Conservation (phyloP, 345 rosid genomes). For the Linum trigynum region DNA sequence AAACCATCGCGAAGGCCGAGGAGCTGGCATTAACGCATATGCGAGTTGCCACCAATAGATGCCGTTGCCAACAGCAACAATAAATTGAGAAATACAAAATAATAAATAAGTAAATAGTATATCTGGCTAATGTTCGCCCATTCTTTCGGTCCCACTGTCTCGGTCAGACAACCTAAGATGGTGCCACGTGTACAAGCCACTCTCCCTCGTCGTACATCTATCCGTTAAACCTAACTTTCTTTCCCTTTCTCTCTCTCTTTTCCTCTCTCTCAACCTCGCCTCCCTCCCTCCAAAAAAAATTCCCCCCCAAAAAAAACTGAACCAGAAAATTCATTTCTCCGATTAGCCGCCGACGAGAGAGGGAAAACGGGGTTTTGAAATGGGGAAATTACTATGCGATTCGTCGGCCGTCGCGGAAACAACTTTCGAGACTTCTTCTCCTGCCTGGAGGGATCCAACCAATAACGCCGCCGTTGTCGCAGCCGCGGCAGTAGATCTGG, state of each 20-base stretch:
- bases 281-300: constrained; percentile 9
- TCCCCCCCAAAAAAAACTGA: constrained; percentile 13
- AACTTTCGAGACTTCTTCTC: constrained; percentile 54
- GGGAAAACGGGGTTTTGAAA: constrained; percentile 10
- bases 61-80: no score
- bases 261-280: constrained; percentile 17
- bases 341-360: neutral
- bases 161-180: constrained; percentile 13
- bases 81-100: no score
- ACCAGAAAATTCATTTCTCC: neutral
- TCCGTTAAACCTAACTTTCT: constrained; percentile 44
- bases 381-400: constrained; percentile 85
- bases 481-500: constrained; percentile 45
- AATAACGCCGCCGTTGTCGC: neutral
- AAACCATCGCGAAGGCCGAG: no score
- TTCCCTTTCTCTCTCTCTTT: constrained; percentile 5
- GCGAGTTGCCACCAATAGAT: no score
- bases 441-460: constrained; percentile 48
- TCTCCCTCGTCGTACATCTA: constrained; percentile 50
- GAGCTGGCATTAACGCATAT: no score
- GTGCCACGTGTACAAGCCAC: constrained; percentile 36
- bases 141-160: neutral
- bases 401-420: constrained; percentile 54
- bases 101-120: no score
- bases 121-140: no score